phyloP scores from a whole-genome alignment of 768 basidiomycete species.

The Pisolithus albus region DNA sequence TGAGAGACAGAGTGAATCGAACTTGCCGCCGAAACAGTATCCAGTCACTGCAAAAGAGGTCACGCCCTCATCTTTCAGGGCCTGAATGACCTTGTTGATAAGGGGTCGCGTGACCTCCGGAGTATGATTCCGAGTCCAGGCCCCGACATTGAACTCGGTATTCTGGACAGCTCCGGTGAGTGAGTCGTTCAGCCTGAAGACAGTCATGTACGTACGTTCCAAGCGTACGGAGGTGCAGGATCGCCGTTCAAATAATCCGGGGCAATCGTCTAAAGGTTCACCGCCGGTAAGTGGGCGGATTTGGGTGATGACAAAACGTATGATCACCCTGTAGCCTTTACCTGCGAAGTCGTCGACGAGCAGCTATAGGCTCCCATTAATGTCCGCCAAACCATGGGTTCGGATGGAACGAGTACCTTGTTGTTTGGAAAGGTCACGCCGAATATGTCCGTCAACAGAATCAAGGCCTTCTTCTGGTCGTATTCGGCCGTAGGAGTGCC shows the following conservation, averaged over 20 bases:
- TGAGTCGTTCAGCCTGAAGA: background rate
- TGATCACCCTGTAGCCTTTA: slow-evolving; percentile 31
- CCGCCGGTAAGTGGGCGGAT: background rate
- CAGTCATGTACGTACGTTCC: slow-evolving; percentile 4
- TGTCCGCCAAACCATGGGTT: background rate
- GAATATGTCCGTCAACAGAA: background rate
- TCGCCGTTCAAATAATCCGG: slow-evolving; percentile 28
- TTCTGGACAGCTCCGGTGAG: background rate
- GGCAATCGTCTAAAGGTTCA: slow-evolving; percentile 10
- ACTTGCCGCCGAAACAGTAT: slow-evolving; percentile 36
- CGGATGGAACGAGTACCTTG: slow-evolving; percentile 3
- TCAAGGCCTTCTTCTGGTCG: background rate
- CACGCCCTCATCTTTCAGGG: slow-evolving; percentile 34
- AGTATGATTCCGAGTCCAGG: slow-evolving; percentile 32
- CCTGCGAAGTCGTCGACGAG: slow-evolving; percentile 39
- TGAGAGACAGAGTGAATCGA: background rate
- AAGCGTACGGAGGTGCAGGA: slow-evolving; percentile 11
- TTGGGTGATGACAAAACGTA: background rate
- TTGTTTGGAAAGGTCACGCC: slow-evolving; percentile 14
- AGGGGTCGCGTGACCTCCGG: slow-evolving; percentile 26
- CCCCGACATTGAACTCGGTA: slow-evolving; percentile 15
- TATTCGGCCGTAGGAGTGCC: background rate
- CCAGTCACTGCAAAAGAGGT: slow-evolving; percentile 34
- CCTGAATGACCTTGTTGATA: slow-evolving; percentile 32
- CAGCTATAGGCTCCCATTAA: slow-evolving; percentile 22